Conservation (phyloP, 345 rosid species). For the Eucalyptus cloeziana region DNA sequence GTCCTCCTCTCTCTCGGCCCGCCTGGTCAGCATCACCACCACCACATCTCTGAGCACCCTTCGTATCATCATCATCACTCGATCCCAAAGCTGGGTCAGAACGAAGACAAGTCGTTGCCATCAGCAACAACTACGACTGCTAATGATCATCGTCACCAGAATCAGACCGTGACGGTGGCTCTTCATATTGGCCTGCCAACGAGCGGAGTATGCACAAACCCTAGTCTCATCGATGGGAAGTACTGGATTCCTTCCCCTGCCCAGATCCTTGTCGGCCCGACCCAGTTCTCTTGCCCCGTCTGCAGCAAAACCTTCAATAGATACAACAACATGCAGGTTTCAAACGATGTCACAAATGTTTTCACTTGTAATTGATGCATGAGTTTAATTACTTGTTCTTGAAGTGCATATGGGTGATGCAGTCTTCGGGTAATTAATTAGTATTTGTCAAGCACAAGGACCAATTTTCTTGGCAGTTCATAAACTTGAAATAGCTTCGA, state of each 20-base stretch:
- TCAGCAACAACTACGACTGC: neutral
- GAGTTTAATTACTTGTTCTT: neutral
- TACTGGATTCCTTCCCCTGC: slow-evolving; percentile 89
- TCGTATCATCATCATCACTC: neutral
- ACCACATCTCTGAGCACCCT: slow-evolving; percentile 1
- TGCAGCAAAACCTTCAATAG: slow-evolving; percentile 82
- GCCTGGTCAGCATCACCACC: slow-evolving; percentile 40
- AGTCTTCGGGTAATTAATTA: neutral
- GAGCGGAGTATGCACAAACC: slow-evolving; percentile 1
- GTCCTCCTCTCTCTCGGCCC: slow-evolving; percentile 70
- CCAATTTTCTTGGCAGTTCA: neutral
- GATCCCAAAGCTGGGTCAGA: neutral
- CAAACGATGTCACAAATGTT: neutral
- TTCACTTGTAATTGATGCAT: neutral
- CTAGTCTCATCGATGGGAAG: slow-evolving; percentile 4
- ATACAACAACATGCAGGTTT: slow-evolving; percentile 93
- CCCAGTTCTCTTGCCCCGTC: slow-evolving; percentile 88
- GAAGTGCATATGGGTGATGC: neutral
- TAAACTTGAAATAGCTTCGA: neutral
- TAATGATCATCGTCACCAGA: slow-evolving; percentile 1
- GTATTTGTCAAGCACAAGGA: neutral
- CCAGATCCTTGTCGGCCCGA: slow-evolving; percentile 87
- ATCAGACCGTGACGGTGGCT: slow-evolving; percentile 53
- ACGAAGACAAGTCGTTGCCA: neutral
- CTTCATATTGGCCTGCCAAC: slow-evolving; percentile 60